These are phyloP conservation scores for Fusarium solani-melongenae DNA, from an alignment of 2,329 filamentous ascomycete genomes.

Conservation along the genomic window DNA sequence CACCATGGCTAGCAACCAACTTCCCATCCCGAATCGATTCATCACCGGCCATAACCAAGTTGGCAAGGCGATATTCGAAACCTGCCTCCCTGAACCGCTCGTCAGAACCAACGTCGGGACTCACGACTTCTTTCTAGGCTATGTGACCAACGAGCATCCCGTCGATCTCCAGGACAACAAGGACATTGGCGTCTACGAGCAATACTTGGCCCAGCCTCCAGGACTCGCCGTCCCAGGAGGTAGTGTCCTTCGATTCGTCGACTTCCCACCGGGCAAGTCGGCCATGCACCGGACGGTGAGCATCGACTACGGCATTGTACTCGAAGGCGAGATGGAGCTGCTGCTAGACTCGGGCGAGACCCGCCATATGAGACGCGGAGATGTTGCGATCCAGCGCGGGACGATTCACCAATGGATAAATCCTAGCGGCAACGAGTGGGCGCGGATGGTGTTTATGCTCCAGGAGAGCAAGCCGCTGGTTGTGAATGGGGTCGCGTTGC, in stretches of 20 bases:
- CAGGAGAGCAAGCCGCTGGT: conserved; percentile 34
- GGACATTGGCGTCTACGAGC: conserved; percentile 27
- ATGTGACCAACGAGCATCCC: conserved; percentile 23
- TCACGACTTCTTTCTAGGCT: conserved; percentile 37
- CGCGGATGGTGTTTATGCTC: conserved; percentile 56
- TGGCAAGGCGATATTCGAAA: conserved; percentile 37
- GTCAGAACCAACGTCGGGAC: conserved; percentile 16
- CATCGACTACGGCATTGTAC: conserved; percentile 65
- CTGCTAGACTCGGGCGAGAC: conserved; percentile 60
- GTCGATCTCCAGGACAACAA: conserved; percentile 19
- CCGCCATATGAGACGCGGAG: conserved; percentile 56
- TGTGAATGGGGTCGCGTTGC: conserved; percentile 16
- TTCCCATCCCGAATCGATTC: conserved; percentile 30
- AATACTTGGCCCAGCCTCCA: conserved; percentile 13
- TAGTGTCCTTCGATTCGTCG: conserved; percentile 59
- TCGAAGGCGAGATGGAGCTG: conserved; percentile 66
- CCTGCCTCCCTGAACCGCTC: conserved; percentile 14
- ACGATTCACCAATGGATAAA: conserved; percentile 68
- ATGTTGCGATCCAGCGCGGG: conserved; percentile 66
- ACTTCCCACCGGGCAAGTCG: conserved; percentile 54
- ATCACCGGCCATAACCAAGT: conserved; percentile 33
- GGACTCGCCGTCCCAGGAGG: conserved; percentile 48
- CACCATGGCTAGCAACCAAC: conserved; percentile 19
- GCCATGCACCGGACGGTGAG: conserved; percentile 61
- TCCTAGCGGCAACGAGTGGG: conserved; percentile 54